Conservation (phyloP, 352 stramenopile species). For the Phytophthora lateralis region DNA sequence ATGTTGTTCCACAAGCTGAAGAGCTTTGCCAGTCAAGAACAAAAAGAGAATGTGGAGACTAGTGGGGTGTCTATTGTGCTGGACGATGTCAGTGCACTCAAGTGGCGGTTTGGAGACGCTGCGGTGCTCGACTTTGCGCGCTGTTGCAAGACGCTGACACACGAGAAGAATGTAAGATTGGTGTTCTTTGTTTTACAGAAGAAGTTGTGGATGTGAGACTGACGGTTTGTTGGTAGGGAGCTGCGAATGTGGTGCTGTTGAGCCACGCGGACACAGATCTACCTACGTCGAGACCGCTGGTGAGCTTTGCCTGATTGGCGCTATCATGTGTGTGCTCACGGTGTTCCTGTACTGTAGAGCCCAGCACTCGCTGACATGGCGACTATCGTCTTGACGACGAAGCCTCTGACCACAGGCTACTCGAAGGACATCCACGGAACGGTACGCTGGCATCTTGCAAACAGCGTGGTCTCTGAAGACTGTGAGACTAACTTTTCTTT, state of each 20-base stretch:
- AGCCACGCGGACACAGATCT: conserved; percentile 58
- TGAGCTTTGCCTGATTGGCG: conserved; percentile 1
- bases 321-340: neutral
- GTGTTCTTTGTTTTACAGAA: conserved; percentile 1
- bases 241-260: conserved; percentile 61
- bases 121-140: conserved; percentile 61
- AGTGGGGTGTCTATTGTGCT: conserved; percentile 55
- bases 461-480: neutral
- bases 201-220: conserved; percentile 1
- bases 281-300: conserved; percentile 17
- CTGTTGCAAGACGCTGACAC: conserved; percentile 67
- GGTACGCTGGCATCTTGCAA: conserved; percentile 29
- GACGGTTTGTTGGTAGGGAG: conserved; percentile 23
- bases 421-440: conserved; percentile 81
- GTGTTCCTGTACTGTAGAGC: conserved; percentile 33
- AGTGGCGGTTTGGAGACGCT: conserved; percentile 54
- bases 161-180: conserved; percentile 41
- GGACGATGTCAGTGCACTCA: conserved; percentile 67
- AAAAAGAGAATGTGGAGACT: conserved; percentile 1
- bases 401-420: conserved; percentile 69
- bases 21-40: conserved; percentile 5
- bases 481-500: neutral
- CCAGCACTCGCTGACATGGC: conserved; percentile 59
- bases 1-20: conserved; percentile 45
- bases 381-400: conserved; percentile 53